Conservation (phyloP, 2,329 filamentous ascomycete species). For the Hypocreales sp. region DNA sequence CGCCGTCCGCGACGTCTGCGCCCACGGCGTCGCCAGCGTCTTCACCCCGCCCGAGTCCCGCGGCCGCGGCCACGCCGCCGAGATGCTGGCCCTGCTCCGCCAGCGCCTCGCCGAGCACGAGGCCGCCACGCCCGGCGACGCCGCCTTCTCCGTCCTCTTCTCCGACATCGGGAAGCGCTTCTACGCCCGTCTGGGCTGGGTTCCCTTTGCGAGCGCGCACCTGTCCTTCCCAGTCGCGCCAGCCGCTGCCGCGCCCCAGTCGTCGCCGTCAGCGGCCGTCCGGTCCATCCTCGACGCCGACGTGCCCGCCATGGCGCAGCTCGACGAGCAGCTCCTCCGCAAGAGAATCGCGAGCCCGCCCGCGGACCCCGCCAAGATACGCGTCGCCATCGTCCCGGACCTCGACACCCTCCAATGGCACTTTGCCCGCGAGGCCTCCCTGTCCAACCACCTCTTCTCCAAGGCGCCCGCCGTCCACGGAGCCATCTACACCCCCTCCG, state of each 20-base stretch:
- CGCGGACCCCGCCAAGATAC: conserved; percentile 10
- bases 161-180: conserved; percentile 78
- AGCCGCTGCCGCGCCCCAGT: conserved; percentile 11
- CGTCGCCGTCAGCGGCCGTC: conserved; percentile 12
- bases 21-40: conserved; percentile 69
- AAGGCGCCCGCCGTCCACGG: conserved; percentile 48
- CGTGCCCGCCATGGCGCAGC: conserved; percentile 42
- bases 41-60: conserved; percentile 54
- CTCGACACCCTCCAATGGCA: conserved; percentile 34
- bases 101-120: conserved; percentile 15
- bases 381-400: conserved; percentile 17
- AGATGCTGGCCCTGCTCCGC: conserved; percentile 57
- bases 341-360: conserved; percentile 25
- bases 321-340: conserved; percentile 49
- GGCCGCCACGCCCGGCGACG: conserved; percentile 13
- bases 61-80: conserved; percentile 59
- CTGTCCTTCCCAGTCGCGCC: conserved; percentile 35
- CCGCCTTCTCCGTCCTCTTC: conserved; percentile 62
- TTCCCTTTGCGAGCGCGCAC: conserved; percentile 57
- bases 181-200: conserved; percentile 68
- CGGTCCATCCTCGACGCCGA: conserved; percentile 40
- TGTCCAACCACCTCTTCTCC: conserved; percentile 47
- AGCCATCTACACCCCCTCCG: conserved; percentile 41
- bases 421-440: conserved; percentile 65
- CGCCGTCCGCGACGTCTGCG: conserved; percentile 33